These are phyloP conservation scores for Tricholomella constricta DNA, from an alignment of 768 basidiomycete genomes.

Conservation along the genomic window DNA sequence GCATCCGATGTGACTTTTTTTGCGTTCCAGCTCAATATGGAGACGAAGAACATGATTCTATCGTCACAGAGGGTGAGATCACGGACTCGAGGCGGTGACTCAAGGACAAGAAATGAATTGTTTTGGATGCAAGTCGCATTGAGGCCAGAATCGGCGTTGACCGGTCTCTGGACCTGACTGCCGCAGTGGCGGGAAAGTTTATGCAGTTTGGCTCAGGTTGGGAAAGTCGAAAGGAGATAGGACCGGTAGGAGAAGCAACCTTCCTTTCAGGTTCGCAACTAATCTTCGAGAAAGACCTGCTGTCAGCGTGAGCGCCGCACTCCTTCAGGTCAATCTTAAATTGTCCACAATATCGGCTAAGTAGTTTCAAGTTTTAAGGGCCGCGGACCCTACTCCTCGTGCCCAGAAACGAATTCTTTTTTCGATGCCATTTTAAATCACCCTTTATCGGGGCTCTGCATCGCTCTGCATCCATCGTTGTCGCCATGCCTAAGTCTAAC, in stretches of 20 bases:
- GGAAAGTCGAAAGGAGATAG: slow-evolving; percentile 39
- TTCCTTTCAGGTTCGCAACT: slow-evolving; percentile 32
- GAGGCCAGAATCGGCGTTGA: slow-evolving; percentile 26
- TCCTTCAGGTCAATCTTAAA: slow-evolving; percentile 53
- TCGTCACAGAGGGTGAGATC: slow-evolving; percentile 48
- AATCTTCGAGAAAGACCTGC: slow-evolving; percentile 46
- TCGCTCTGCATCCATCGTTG: slow-evolving; percentile 23
- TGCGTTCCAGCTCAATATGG: slow-evolving; percentile 42
- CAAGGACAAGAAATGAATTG: slow-evolving; percentile 23
- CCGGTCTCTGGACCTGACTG: slow-evolving; percentile 16
- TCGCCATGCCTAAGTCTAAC: slow-evolving; percentile 45
- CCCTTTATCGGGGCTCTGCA: slow-evolving; percentile 29
- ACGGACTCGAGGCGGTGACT: slow-evolving; percentile 31
- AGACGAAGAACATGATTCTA: slow-evolving; percentile 31
- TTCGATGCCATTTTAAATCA: slow-evolving; percentile 63
- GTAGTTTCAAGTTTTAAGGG: slow-evolving; percentile 44
- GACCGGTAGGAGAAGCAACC: slow-evolving; percentile 31
- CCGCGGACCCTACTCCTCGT: slow-evolving; percentile 69
- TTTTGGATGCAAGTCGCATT: slow-evolving; percentile 16
- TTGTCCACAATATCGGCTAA: slow-evolving; percentile 52
- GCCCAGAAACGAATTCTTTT: slow-evolving; percentile 69
- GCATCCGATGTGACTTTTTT: slow-evolving; percentile 36
- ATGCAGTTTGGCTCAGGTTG: slow-evolving; percentile 27
- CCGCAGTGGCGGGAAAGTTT: slow-evolving; percentile 30
- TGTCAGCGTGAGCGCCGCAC: slow-evolving; percentile 48